phyloP scores from a whole-genome alignment of 768 basidiomycete species.

The Boletus rubroflammeus region DNA sequence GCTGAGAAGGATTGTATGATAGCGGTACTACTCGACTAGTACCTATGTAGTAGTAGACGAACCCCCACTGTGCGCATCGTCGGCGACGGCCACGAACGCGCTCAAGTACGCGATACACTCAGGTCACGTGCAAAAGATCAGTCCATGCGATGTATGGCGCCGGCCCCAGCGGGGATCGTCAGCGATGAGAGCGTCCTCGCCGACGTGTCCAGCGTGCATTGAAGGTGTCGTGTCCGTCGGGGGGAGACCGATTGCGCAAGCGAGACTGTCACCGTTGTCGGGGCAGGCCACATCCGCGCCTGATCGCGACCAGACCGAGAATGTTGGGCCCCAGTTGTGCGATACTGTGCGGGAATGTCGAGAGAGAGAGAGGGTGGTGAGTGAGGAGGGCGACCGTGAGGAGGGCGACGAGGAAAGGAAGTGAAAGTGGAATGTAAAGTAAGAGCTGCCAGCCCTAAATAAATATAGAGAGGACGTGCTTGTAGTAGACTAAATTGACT shows the following conservation, averaged over 20 bases:
- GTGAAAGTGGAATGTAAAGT: slow-evolving; percentile 7
- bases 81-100: slow-evolving; percentile 2
- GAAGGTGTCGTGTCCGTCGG: not conserved
- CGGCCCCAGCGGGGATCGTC: slow-evolving; percentile 12
- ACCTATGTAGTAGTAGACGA: not conserved
- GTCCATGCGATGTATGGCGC: slow-evolving; percentile 12
- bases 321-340: not conserved
- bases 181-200: not conserved
- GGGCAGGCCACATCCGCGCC: not conserved
- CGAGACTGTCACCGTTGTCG: not conserved
- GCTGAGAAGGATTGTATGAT: too few species aligned
- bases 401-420: not conserved
- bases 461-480: slow-evolving; percentile 19
- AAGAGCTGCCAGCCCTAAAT: slow-evolving; percentile 36
- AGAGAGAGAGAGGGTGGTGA: not conserved
- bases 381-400: not conserved
- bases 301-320: slow-evolving; percentile 19
- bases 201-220: slow-evolving; percentile 4
- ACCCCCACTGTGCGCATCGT: not conserved
- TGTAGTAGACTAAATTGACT: slow-evolving; percentile 4
- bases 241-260: slow-evolving; percentile 1
- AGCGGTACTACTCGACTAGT: not conserved
- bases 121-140: slow-evolving; percentile 30
- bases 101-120: not conserved
- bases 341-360: not conserved